phyloP scores from a whole-genome alignment of 371 early-diverging fungal genomes.

The Mucor lusitanicus region DNA sequence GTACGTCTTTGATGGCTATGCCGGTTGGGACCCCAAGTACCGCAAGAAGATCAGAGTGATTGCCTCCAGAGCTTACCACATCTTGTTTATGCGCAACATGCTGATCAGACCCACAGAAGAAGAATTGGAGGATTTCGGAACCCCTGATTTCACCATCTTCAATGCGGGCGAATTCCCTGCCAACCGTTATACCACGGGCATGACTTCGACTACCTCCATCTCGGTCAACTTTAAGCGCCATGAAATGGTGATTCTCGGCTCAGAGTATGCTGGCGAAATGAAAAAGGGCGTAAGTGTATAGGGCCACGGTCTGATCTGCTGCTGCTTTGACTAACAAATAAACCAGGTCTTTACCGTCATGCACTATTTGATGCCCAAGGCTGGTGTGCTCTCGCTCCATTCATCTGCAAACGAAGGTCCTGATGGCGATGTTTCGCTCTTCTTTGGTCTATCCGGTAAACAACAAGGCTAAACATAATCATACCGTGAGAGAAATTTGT shows the following conservation, averaged over 20 bases:
- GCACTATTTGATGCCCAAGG: slow-evolving; percentile 98
- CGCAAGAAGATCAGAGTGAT: slow-evolving; percentile 95
- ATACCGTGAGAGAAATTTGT: not conserved
- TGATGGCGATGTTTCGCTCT: slow-evolving; percentile 91
- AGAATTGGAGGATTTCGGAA: slow-evolving; percentile 87
- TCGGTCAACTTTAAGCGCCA: slow-evolving; percentile 84
- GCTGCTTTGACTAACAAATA: too few species aligned
- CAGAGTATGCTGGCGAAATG: slow-evolving; percentile 99
- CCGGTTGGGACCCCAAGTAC: slow-evolving; percentile 96
- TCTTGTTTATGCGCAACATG: slow-evolving; percentile 97
- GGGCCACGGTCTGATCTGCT: too few species aligned
- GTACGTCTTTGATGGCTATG: slow-evolving; percentile 95
- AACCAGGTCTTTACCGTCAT: slow-evolving; percentile 88
- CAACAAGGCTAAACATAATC: not conserved
- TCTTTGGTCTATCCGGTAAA: slow-evolving; percentile 93
- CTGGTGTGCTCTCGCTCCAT: slow-evolving; percentile 95
- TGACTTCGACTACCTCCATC: slow-evolving; percentile 94
- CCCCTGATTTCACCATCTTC: slow-evolving; percentile 96
- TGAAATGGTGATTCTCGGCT: slow-evolving; percentile 92
- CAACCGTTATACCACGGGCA: slow-evolving; percentile 94
- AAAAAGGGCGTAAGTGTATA: slow-evolving; percentile 83
- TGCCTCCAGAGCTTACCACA: slow-evolving; percentile 95
- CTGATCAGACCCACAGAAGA: slow-evolving; percentile 91
- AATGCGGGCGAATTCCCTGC: slow-evolving; percentile 97
- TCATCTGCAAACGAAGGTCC: slow-evolving; percentile 95